These are phyloP conservation scores for Candida glaebosa DNA, from an alignment of 805 yeast species.

Conservation along the genomic window DNA sequence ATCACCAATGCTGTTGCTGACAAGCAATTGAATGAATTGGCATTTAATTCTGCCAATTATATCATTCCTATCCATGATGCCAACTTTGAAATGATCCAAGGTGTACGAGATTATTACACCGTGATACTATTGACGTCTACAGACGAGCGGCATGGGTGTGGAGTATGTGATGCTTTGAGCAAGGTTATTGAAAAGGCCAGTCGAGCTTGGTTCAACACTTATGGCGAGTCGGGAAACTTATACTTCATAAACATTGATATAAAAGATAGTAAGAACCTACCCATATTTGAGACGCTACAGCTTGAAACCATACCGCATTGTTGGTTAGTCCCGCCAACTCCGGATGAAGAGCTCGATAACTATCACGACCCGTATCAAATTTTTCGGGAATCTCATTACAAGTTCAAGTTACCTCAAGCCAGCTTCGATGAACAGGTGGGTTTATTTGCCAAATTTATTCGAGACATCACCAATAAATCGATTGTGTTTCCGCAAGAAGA, in stretches of 20 bases:
- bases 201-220: constrained; percentile 40
- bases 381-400: constrained; percentile 26
- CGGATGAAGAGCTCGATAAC: constrained; percentile 11
- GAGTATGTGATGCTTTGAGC: constrained; percentile 43
- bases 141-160: constrained; percentile 41
- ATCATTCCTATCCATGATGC: constrained; percentile 41
- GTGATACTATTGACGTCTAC: constrained; percentile 54
- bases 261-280: constrained; percentile 33
- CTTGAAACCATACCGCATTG: constrained; percentile 58
- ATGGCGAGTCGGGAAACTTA: constrained; percentile 37
- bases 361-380: constrained; percentile 19
- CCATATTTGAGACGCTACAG: constrained; percentile 37
- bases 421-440: constrained; percentile 34
- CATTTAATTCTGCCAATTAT: constrained; percentile 19
- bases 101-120: constrained; percentile 50
- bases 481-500: constrained; percentile 41
- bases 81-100: constrained; percentile 41
- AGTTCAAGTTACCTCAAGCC: constrained; percentile 36
- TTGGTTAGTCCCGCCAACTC: constrained; percentile 61
- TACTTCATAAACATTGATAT: constrained; percentile 54
- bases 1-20: neutral
- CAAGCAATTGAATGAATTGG: constrained; percentile 6
- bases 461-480: constrained; percentile 40
- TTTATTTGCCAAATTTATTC: constrained; percentile 53
- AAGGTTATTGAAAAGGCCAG: constrained; percentile 41